These are phyloP conservation scores for Wickerhamomyces alni DNA, from an alignment of 805 yeast species.

Conservation along the genomic window DNA sequence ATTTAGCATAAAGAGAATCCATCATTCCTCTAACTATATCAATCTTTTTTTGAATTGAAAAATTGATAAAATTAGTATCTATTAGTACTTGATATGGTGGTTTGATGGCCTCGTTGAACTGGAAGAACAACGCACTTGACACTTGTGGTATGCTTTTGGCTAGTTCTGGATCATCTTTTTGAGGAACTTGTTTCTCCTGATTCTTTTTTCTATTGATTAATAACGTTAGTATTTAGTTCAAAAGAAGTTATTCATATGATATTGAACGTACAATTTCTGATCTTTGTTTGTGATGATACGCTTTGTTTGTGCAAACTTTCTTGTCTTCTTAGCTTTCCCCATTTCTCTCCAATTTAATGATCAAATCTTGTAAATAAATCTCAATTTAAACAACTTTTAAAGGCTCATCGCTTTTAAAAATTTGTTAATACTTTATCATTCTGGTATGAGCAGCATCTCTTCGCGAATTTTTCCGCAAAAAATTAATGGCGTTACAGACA, in stretches of 20 bases:
- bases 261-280: constrained; percentile 44
- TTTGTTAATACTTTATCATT: not conserved
- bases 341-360: constrained; percentile 30
- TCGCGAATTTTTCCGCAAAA: constrained; percentile 26
- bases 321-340: constrained; percentile 97
- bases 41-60: constrained; percentile 91
- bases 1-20: constrained; percentile 92
- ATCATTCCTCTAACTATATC: constrained; percentile 95
- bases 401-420: not conserved
- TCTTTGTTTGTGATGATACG: constrained; percentile 74
- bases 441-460: too few relatives aligned
- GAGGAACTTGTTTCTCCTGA: constrained; percentile 31
- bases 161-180: constrained; percentile 67
- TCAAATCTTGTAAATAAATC: too few relatives aligned
- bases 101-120: constrained; percentile 85
- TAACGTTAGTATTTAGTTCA: constrained; percentile 2
- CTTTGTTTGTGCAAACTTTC: constrained; percentile 93
- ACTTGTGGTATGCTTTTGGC: constrained; percentile 83
- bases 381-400: too few relatives aligned
- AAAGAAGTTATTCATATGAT: too few relatives aligned
- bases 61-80: constrained; percentile 96
- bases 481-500: constrained; percentile 89
- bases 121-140: constrained; percentile 91
- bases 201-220: constrained; percentile 29
- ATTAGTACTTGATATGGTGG: constrained; percentile 97